Evolutionary conservation across 2,329 filamentous ascomycete genomes (phyloP).

Genomic region (Calonectria pseudoturangicola): DNA sequence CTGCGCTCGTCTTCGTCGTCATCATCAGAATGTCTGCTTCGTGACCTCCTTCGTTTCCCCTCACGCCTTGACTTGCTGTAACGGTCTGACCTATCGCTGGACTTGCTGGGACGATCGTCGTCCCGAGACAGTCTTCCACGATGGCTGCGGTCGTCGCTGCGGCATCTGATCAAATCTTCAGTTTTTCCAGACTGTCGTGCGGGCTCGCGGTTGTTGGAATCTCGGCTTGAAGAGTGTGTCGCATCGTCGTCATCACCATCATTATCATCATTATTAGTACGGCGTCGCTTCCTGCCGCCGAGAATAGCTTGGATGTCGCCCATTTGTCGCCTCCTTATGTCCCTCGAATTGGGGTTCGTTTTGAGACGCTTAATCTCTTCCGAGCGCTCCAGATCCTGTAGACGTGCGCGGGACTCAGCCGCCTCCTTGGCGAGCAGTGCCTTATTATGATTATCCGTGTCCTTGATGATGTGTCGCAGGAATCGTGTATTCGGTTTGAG

Average conservation of each 20-base stretch:
- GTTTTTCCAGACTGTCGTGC: constrained; percentile 38
- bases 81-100: constrained; percentile 41
- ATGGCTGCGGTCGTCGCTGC: constrained; percentile 44
- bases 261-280: constrained; percentile 51
- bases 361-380: constrained; percentile 67
- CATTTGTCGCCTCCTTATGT: constrained; percentile 75
- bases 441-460: constrained; percentile 92
- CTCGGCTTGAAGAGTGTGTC: constrained; percentile 42
- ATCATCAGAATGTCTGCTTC: constrained; percentile 38
- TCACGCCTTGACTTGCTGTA: constrained; percentile 43
- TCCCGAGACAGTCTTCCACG: constrained; percentile 53
- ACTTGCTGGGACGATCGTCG: constrained; percentile 46
- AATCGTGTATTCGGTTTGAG: constrained; percentile 96
- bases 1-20: constrained; percentile 41
- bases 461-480: constrained; percentile 89
- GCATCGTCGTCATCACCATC: constrained; percentile 47
- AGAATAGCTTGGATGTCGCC: constrained; percentile 77
- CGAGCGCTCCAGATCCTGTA: constrained; percentile 75
- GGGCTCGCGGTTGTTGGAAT: constrained; percentile 40
- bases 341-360: constrained; percentile 66
- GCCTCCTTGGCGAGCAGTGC: constrained; percentile 89
- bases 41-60: constrained; percentile 45
- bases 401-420: constrained; percentile 83
- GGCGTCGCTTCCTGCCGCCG: constrained; percentile 63
- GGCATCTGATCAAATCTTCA: constrained; percentile 50